Conservation (phyloP, 371 early-diverging fungal genomes). For the Apophysomyces variabilis region DNA sequence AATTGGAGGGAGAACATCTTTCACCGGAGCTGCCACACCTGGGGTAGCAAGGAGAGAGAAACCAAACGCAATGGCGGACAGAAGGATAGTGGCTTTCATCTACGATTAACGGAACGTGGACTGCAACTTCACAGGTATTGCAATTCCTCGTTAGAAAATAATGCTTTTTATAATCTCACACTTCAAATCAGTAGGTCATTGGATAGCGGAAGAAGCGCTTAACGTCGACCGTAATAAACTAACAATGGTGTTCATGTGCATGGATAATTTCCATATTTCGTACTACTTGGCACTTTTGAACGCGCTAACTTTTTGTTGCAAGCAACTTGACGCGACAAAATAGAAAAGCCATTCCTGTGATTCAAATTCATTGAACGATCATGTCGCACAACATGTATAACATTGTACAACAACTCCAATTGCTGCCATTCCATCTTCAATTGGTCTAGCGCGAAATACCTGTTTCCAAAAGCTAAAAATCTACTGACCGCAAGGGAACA, state of each 20-base stretch:
- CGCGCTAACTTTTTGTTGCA: neutral
- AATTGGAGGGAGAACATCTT: neutral
- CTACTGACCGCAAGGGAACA: too few relatives aligned
- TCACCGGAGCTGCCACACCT: neutral
- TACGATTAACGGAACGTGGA: neutral
- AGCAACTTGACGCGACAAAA: neutral
- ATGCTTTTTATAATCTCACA: neutral
- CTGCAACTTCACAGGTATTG: neutral
- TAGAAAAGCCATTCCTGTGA: too few relatives aligned
- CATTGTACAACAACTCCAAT: neutral
- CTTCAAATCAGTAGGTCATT: neutral
- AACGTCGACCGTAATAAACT: neutral
- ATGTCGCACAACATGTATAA: neutral
- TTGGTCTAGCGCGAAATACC: neutral
- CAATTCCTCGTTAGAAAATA: neutral
- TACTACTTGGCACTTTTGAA: neutral
- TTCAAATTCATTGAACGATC: conserved; percentile 4
- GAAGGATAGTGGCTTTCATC: conserved; percentile 4
- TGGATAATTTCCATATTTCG: neutral
- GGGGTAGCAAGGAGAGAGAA: neutral
- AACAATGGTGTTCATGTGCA: neutral
- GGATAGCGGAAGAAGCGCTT: neutral
- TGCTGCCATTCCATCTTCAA: conserved; percentile 1
- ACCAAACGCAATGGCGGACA: neutral
- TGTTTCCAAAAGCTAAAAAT: too few relatives aligned